Conservation (phyloP, 2,329 filamentous ascomycete species). For the Fusarium falciforme region DNA sequence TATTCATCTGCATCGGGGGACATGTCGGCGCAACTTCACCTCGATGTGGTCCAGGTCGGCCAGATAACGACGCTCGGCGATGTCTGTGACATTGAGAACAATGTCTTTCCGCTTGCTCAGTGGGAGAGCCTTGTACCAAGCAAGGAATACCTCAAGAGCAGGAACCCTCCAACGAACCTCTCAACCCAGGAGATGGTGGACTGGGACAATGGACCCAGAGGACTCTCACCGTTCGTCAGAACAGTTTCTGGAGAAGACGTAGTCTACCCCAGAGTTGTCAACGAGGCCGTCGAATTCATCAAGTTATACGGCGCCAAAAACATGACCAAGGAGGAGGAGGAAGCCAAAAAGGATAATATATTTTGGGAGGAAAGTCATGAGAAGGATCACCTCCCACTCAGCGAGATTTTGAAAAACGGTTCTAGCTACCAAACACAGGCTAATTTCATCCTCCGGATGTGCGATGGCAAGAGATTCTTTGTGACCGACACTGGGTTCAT, state of each 20-base stretch:
- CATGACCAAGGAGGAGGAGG: neutral
- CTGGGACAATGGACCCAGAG: neutral
- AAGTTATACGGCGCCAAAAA: neutral
- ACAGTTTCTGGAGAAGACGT: neutral
- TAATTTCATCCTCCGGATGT: neutral
- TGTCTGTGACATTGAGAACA: neutral
- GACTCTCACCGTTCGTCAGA: neutral
- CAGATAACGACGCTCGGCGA: neutral
- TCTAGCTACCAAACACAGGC: neutral
- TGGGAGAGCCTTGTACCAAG: neutral
- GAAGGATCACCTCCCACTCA: neutral
- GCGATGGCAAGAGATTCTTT: neutral
- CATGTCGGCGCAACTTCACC: neutral
- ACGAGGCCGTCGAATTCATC: neutral
- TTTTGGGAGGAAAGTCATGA: neutral
- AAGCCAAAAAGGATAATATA: neutral
- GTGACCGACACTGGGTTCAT: neutral
- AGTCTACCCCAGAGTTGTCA: neutral
- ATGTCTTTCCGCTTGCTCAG: neutral
- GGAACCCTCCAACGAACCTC: neutral
- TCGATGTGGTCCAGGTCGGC: neutral
- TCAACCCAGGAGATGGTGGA: neutral
- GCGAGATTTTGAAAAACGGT: neutral
- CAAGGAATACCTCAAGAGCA: neutral
- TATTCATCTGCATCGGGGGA: neutral